Evolutionary conservation across 1,284 basidiomycete species (phyloP).

Genomic region (Omphalotus olearius): DNA sequence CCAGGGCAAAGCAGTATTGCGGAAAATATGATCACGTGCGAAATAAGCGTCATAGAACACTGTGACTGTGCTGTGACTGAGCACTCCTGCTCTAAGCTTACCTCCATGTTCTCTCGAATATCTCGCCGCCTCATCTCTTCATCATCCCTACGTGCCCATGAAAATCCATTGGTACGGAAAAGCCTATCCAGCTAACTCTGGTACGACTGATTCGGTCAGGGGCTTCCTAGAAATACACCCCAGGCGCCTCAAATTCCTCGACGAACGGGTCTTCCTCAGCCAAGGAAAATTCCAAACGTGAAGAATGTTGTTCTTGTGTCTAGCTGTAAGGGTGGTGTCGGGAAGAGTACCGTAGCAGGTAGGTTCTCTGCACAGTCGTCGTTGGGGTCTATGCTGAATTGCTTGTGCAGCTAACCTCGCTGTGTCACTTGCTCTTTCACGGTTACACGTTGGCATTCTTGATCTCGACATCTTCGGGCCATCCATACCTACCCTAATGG

Average conservation of each 20-base stretch:
- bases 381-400: not conserved
- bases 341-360: conserved; percentile 95
- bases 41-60: too few relatives aligned
- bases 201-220: conserved; percentile 32
- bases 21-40: too few relatives aligned
- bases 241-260: conserved; percentile 58
- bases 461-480: conserved; percentile 98
- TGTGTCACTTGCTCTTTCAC: conserved; percentile 58
- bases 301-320: conserved; percentile 82
- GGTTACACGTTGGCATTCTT: conserved; percentile 77
- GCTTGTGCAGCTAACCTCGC: conserved; percentile 75
- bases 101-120: too few relatives aligned
- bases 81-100: too few relatives aligned
- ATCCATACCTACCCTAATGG: conserved; percentile 94
- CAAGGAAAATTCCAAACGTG: conserved; percentile 62
- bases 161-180: conserved; percentile 40
- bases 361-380: conserved; percentile 16
- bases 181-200: conserved; percentile 3
- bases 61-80: too few relatives aligned
- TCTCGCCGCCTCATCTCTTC: conserved; percentile 3
- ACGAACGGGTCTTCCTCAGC: conserved; percentile 44
- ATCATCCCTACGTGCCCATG: conserved; percentile 25
- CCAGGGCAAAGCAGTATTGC: too few relatives aligned
- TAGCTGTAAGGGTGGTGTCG: conserved; percentile 95
- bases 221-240: conserved; percentile 42